Evolutionary conservation across 805 yeast genomes (phyloP), one percentile per base, ranked within the genome.

Genomic region (Isabelozyma rhagii): DNA sequence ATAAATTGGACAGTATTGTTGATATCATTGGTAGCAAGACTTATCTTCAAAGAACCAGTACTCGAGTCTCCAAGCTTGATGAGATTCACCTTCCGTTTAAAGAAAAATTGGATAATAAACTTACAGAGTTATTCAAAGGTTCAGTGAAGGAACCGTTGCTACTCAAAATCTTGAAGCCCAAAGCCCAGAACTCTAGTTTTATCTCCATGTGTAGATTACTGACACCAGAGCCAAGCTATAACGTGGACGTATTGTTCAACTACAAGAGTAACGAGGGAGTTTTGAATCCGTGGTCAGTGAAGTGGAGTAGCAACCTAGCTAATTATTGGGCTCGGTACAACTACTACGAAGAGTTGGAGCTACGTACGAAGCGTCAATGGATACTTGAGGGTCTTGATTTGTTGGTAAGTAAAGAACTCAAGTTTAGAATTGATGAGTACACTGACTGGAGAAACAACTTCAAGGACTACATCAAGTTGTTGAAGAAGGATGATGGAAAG

Each of bases 21-120:
- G 79, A 74, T 51, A 64, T 74, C 15, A 57, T 69, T 8, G 79
- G 79, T n/a, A 58, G 73, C 48, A 68, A 64, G 51, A 64, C 65
- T 49, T 64, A 59, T 57, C 67, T 74, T 43, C 75, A 72, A 46
- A 57, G 59, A n/a, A 52, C 56, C 38, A 42, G 62, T 3, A 58
- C 68, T 17, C 61, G 63, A 44, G 62, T 67, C 53, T 52, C 59
- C 27, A 59, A 57, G 43, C 57, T 73, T 8, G 73, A 70, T 49
- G 57, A 57, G 27, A 54, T 67, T 18, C 56, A 59, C 10, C 59
- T 71, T 27, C 75, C 75, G 4, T 63, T 63, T 11, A 55, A 57
- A 11, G 51, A 52, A 3, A 54, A 54, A 29, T 44, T 61, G n/a
- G 41, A 48, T 21, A 44, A 54, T 1, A 50, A 60, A 7, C 48